phyloP scores from a whole-genome alignment of 768 basidiomycete species.

The Trametes villosa region DNA sequence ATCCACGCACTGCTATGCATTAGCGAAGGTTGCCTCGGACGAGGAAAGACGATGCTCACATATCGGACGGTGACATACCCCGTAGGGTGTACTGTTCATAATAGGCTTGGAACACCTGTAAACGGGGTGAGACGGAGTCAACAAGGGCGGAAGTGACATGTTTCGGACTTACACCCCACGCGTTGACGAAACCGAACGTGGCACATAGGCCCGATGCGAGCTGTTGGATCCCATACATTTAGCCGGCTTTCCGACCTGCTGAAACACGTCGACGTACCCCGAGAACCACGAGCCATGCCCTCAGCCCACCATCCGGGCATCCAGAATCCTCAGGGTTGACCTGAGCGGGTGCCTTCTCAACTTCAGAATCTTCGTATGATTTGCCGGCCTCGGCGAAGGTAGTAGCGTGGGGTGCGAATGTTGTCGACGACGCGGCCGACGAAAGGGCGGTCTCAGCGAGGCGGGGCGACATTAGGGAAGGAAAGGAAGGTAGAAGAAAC shows the following conservation, averaged over 20 bases:
- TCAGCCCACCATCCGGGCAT: slow-evolving; percentile 46
- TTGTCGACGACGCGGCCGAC: no score
- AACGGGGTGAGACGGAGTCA: background rate
- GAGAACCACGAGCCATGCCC: slow-evolving; percentile 47
- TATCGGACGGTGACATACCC: slow-evolving; percentile 57
- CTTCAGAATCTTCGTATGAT: no score
- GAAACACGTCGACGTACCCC: slow-evolving; percentile 37
- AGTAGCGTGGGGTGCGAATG: no score
- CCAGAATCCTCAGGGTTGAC: background rate
- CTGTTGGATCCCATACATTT: slow-evolving; percentile 3
- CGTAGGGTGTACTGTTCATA: slow-evolving; percentile 60
- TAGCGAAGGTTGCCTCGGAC: background rate
- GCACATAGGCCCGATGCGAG: slow-evolving; percentile 42
- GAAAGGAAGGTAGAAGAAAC: no score
- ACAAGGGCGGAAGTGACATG: background rate
- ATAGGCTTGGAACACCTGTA: slow-evolving; percentile 72
- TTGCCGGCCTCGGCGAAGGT: no score
- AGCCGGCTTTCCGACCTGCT: background rate
- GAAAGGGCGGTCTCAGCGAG: no score
- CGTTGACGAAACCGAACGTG: slow-evolving; percentile 72
- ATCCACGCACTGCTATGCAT: slow-evolving; percentile 67
- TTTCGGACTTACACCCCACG: slow-evolving; percentile 66
- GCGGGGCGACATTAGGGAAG: no score
- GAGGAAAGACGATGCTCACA: slow-evolving; percentile 42
- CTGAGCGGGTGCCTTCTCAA: background rate